Evolutionary conservation across 192 early-diverging fungal genomes (phyloP).

Genomic region (Coemansia erecta): DNA sequence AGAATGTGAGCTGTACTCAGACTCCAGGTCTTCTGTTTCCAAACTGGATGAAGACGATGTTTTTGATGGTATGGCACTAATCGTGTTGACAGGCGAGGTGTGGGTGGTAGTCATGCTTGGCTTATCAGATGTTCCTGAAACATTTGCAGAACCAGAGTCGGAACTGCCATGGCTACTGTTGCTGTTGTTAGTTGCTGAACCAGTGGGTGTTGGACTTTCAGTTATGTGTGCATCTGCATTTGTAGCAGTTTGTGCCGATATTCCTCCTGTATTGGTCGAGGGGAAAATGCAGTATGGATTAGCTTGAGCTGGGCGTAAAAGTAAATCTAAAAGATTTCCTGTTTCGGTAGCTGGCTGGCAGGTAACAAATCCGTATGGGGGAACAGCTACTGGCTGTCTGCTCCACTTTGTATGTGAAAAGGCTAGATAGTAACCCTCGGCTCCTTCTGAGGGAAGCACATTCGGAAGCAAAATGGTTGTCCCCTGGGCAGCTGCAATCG

Average conservation of each 20-base stretch:
- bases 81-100: background rate
- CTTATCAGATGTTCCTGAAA: background rate
- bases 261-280: background rate
- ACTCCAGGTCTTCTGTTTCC: background rate
- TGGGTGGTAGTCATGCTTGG: background rate
- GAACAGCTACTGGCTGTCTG: constrained; percentile 1
- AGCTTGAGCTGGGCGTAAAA: background rate
- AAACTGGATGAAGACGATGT: background rate
- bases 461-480: background rate
- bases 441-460: constrained; percentile 3
- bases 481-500: background rate
- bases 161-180: background rate
- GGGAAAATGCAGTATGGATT: background rate
- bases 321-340: constrained; percentile 1
- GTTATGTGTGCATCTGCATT: background rate
- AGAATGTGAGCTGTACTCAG: constrained; percentile 3
- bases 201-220: constrained; percentile 1
- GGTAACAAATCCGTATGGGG: background rate
- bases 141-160: background rate
- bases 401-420: constrained; percentile 10
- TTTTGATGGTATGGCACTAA: background rate
- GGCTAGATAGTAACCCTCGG: background rate
- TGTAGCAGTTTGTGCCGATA: too few species aligned
- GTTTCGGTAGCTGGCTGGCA: constrained; percentile 1
- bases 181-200: background rate